Conservation (phyloP, 164 flowering plant genomes). For the Vitis vinifera region DNA sequence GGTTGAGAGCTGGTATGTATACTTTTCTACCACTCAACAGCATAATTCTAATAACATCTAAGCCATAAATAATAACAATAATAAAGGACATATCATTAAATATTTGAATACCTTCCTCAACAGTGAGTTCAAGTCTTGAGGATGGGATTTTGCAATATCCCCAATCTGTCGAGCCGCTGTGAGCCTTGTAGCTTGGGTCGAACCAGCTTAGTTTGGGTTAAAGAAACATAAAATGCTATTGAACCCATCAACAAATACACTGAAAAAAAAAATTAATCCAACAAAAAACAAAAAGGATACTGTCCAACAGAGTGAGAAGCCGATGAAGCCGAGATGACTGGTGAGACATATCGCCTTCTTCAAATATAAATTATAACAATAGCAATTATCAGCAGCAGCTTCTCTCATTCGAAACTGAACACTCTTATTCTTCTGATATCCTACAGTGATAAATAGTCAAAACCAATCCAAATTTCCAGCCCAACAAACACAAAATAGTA, state of each 20-base stretch:
- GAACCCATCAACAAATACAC: background rate
- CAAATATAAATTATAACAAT: background rate
- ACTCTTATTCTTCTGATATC: no score
- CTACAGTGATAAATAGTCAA: no score
- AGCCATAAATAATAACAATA: background rate
- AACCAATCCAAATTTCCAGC: no score
- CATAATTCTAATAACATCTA: no score
- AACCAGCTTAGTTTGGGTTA: slow-evolving; percentile 67
- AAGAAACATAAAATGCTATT: slow-evolving; percentile 16
- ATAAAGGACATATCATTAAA: background rate
- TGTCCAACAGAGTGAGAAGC: slow-evolving; percentile 79
- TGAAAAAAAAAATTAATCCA: background rate
- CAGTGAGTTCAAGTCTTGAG: slow-evolving; percentile 78
- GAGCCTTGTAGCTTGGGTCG: slow-evolving; percentile 88
- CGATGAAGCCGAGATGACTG: slow-evolving; percentile 94
- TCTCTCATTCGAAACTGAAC: background rate
- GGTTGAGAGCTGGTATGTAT: no score
- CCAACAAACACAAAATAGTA: no score
- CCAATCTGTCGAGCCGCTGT: slow-evolving; percentile 98
- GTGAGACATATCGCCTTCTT: slow-evolving; percentile 61
- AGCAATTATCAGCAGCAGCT: background rate
- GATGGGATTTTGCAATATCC: slow-evolving; percentile 87
- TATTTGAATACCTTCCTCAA: slow-evolving; percentile 58
- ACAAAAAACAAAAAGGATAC: slow-evolving; percentile 52
- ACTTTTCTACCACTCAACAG: background rate